Evolutionary conservation across 768 basidiomycete species (phyloP).

Genomic region (Lactarius evosmus): DNA sequence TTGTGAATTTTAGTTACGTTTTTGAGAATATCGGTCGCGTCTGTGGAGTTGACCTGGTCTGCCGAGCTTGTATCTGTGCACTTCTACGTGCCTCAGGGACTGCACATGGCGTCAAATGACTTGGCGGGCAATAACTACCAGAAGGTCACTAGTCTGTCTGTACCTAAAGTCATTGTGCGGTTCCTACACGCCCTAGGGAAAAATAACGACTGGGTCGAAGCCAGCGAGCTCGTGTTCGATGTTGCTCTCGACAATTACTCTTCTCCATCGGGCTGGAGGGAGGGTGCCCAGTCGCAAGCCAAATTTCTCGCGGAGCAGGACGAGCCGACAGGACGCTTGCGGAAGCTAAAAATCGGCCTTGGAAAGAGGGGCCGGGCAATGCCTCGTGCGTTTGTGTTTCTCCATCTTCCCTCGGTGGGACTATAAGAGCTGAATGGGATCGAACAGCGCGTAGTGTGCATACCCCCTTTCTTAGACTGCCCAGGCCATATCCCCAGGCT

Average conservation of each 20-base stretch:
- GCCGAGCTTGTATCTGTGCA: slow-evolving; percentile 53
- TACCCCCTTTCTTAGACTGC: slow-evolving; percentile 14
- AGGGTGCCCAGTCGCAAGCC: slow-evolving; percentile 50
- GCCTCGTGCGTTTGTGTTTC: not conserved
- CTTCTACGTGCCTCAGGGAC: slow-evolving; percentile 53
- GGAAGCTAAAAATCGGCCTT: slow-evolving; percentile 44
- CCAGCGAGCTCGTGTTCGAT: slow-evolving; percentile 51
- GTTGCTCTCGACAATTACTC: slow-evolving; percentile 66
- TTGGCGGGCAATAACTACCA: slow-evolving; percentile 64
- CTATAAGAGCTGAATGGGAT: not conserved
- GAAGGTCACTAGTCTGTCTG: slow-evolving; percentile 55
- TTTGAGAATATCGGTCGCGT: slow-evolving; percentile 59
- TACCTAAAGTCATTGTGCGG: slow-evolving; percentile 51
- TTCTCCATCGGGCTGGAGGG: slow-evolving; percentile 55
- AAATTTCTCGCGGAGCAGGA: slow-evolving; percentile 74
- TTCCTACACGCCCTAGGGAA: slow-evolving; percentile 45
- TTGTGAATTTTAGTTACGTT: slow-evolving; percentile 65
- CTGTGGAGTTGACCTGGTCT: slow-evolving; percentile 55
- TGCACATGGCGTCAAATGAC: slow-evolving; percentile 71
- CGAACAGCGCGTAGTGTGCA: slow-evolving; percentile 11
- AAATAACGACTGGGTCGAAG: slow-evolving; percentile 63
- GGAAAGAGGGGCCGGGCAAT: slow-evolving; percentile 5
- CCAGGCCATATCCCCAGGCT: slow-evolving; percentile 11
- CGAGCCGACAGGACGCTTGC: slow-evolving; percentile 57
- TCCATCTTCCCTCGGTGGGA: not conserved